These are phyloP conservation scores for Clathrospora elynae DNA, from an alignment of 2,329 filamentous ascomycete species.

Conservation along the genomic window DNA sequence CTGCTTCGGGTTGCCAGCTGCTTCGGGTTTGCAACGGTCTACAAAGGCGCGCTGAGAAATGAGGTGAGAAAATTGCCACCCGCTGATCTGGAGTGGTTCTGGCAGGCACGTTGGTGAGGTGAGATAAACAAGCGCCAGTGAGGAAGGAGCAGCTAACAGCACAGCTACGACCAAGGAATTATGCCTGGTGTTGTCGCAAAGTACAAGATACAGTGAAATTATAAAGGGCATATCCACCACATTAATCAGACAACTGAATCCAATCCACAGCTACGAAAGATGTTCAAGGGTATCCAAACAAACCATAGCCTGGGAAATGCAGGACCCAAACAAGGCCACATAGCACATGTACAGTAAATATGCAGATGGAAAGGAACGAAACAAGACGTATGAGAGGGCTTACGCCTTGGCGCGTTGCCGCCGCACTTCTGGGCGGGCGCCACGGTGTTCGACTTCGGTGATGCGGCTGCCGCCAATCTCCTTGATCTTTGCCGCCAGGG, in stretches of 20 bases:
- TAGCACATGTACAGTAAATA: constrained; percentile 1
- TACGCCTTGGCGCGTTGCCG: constrained; percentile 14
- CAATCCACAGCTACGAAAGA: constrained; percentile 7
- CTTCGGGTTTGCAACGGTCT: background rate
- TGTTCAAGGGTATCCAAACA: constrained; percentile 16
- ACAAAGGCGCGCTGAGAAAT: background rate
- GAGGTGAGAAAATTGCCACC: background rate
- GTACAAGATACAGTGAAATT: constrained; percentile 11
- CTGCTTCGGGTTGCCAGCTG: too few species aligned
- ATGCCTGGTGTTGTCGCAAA: too few species aligned
- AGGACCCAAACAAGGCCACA: constrained; percentile 3
- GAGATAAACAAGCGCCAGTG: background rate
- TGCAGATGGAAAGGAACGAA: constrained; percentile 2
- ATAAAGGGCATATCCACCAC: constrained; percentile 25
- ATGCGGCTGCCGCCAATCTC: constrained; percentile 73
- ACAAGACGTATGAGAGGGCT: background rate
- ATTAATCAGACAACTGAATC: constrained; percentile 5
- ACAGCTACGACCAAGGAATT: too few species aligned
- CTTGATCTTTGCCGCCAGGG: constrained; percentile 72
- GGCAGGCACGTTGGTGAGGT: constrained; percentile 4
- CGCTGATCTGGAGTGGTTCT: background rate
- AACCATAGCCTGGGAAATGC: background rate
- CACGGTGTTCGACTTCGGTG: constrained; percentile 37
- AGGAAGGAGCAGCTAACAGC: background rate
- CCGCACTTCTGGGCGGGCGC: constrained; percentile 16